Conservation (phyloP, 306 rosid species). For the Glycyrrhiza uralensis region DNA sequence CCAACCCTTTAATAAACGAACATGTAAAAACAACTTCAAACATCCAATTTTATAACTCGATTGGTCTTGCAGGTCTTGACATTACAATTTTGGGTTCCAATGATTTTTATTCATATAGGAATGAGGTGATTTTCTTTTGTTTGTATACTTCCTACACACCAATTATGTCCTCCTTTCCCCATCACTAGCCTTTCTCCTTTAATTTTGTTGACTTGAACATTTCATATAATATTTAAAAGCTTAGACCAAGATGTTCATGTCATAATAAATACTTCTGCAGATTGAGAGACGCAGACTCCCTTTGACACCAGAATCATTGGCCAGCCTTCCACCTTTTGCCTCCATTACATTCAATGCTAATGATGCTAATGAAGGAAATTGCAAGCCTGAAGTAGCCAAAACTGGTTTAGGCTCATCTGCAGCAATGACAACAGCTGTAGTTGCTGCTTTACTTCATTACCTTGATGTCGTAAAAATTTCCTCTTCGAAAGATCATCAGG, state of each 20-base stretch:
- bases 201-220: not conserved
- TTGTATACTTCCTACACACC: not conserved
- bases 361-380: conserved; percentile 52
- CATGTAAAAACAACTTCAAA: not conserved
- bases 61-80: conserved; percentile 70
- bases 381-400: conserved; percentile 97
- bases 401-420: conserved; percentile 99
- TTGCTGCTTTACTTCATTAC: conserved; percentile 93
- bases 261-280: conserved; percentile 40
- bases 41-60: conserved; percentile 30
- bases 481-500: conserved; percentile 36
- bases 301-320: conserved; percentile 79
- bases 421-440: conserved; percentile 98
- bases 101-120: conserved; percentile 87
- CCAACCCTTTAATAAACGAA: not conserved
- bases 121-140: conserved; percentile 52
- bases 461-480: conserved; percentile 70
- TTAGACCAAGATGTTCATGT: conserved; percentile 13
- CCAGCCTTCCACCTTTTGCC: conserved; percentile 76
- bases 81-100: conserved; percentile 91
- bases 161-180: not conserved
- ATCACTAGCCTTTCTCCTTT: not conserved
- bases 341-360: conserved; percentile 76
- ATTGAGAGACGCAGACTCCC: conserved; percentile 84
- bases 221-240: not conserved